These are phyloP conservation scores for Rosellinia necatrix DNA, from an alignment of 2,329 filamentous ascomycete genomes.

Conservation along the genomic window DNA sequence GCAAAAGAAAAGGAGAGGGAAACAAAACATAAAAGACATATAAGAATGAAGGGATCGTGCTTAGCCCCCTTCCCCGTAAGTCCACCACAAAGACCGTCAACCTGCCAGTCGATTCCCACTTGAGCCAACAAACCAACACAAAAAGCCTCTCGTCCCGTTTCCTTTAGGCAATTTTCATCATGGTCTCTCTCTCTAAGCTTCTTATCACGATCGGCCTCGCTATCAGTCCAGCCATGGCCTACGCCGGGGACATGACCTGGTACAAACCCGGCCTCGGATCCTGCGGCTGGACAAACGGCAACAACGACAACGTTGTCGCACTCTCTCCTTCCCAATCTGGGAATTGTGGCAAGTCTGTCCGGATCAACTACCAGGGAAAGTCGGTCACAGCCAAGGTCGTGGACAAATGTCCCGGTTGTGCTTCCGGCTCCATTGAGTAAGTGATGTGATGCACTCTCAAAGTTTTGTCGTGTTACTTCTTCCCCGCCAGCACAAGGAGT, in stretches of 20 bases:
- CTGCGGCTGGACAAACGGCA: slow-evolving; percentile 30
- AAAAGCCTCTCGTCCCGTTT: background rate
- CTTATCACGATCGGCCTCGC: slow-evolving; percentile 23
- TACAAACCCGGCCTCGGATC: slow-evolving; percentile 33
- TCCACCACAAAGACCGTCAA: background rate
- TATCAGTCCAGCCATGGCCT: slow-evolving; percentile 24
- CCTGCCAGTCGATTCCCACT: background rate
- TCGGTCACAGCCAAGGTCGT: slow-evolving; percentile 34
- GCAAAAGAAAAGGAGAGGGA: background rate
- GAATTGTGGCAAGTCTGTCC: slow-evolving; percentile 36
- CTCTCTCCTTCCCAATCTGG: slow-evolving; percentile 29
- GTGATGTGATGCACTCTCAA: no score
- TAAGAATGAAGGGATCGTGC: background rate
- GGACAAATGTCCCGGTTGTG: slow-evolving; percentile 38
- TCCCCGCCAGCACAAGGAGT: no score
- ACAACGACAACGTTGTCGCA: slow-evolving; percentile 33
- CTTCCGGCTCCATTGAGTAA: slow-evolving; percentile 32
- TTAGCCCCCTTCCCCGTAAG: background rate
- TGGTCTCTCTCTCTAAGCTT: slow-evolving; percentile 21
- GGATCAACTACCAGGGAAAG: slow-evolving; percentile 33
- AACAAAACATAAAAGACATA: background rate
- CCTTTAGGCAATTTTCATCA: background rate
- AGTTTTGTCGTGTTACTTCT: background rate
- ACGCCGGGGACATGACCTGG: slow-evolving; percentile 35
- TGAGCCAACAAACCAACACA: background rate